Evolutionary conservation across 306 rosid genomes (phyloP).

Genomic region (Benincasa hispida): DNA sequence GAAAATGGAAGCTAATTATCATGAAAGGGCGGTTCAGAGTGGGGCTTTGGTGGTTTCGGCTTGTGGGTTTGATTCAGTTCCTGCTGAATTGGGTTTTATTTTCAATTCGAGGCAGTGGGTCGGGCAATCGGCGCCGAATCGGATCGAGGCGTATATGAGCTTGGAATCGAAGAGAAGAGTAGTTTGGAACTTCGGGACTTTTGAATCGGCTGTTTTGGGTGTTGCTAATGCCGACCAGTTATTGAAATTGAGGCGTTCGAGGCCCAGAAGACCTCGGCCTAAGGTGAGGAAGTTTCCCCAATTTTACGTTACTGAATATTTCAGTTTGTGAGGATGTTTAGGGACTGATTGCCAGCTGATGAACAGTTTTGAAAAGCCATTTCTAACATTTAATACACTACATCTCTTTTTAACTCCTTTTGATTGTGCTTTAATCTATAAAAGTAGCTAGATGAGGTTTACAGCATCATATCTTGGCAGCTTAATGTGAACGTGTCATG

Average conservation of each 20-base stretch:
- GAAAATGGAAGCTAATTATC: constrained; percentile 41
- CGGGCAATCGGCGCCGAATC: constrained; percentile 28
- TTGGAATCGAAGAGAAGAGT: constrained; percentile 58
- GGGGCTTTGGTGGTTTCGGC: constrained; percentile 69
- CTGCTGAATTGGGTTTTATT: constrained; percentile 76
- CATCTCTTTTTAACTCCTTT: too few species aligned
- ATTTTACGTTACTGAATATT: neutral
- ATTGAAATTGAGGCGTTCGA: constrained; percentile 50
- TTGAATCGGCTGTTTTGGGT: constrained; percentile 64
- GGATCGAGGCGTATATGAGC: constrained; percentile 51
- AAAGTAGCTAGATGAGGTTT: neutral
- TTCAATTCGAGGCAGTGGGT: constrained; percentile 70
- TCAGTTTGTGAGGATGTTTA: neutral
- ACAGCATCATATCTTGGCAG: neutral
- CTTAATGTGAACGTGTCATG: neutral
- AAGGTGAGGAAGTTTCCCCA: constrained; percentile 22
- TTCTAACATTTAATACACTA: neutral
- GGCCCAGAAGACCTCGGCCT: constrained; percentile 62
- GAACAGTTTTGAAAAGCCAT: neutral
- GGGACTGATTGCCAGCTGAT: neutral
- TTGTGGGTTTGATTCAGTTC: constrained; percentile 87
- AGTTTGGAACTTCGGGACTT: constrained; percentile 67
- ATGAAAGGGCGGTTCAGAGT: constrained; percentile 21
- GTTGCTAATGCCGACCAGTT: constrained; percentile 46
- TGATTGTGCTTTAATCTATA: too few species aligned